Conservation (phyloP, 2,329 filamentous ascomycete species). For the Aspergillus pseudoviridinutans region DNA sequence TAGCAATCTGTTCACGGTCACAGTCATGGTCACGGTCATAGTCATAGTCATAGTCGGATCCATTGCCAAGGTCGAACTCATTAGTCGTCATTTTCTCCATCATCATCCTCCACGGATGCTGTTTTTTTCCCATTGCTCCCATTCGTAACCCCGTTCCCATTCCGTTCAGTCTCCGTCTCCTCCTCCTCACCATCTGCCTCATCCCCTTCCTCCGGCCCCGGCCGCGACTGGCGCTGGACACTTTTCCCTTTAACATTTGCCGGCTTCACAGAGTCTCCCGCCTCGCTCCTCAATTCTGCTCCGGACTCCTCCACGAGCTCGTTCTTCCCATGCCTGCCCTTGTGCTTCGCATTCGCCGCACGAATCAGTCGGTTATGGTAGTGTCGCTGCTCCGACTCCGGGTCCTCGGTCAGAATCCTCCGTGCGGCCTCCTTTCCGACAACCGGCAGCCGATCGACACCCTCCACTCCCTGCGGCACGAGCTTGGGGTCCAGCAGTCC, state of each 20-base stretch:
- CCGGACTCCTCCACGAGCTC: constrained; percentile 22
- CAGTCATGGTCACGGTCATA: neutral
- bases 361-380: constrained; percentile 34
- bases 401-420: constrained; percentile 38
- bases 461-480: constrained; percentile 45
- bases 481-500: constrained; percentile 56
- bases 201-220: neutral
- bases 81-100: neutral
- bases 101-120: neutral
- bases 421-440: constrained; percentile 38
- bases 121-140: neutral
- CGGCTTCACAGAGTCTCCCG: constrained; percentile 11
- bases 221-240: constrained; percentile 9
- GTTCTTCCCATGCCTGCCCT: constrained; percentile 10
- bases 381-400: constrained; percentile 29
- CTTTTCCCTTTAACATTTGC: constrained; percentile 19
- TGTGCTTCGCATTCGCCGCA: constrained; percentile 16
- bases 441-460: constrained; percentile 38
- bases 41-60: neutral
- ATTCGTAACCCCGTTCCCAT: neutral
- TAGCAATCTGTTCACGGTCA: neutral
- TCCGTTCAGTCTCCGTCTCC: neutral
- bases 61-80: neutral
- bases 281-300: constrained; percentile 21
- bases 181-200: neutral